Evolutionary conservation across 2,329 filamentous ascomycete genomes (phyloP).

Genomic region (Aspergillus glaucus): DNA sequence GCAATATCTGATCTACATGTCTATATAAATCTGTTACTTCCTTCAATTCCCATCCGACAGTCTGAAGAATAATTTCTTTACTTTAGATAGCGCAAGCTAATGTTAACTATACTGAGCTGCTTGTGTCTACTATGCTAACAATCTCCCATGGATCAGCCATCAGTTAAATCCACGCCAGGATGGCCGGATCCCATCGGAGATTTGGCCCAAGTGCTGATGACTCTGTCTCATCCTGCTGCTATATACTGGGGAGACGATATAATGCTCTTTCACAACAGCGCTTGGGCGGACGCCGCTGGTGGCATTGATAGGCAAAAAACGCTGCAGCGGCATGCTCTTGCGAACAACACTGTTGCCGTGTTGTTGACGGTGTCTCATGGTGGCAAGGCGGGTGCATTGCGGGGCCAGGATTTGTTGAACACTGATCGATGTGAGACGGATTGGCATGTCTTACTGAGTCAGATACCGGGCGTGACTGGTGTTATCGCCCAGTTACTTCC

Average conservation of each 20-base stretch:
- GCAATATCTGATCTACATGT: too few relatives aligned
- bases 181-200: neutral
- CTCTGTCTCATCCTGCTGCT: neutral
- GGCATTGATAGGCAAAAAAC: neutral
- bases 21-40: too few relatives aligned
- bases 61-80: neutral
- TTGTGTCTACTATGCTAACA: neutral
- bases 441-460: neutral
- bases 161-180: neutral
- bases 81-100: neutral
- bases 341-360: neutral
- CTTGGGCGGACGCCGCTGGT: neutral
- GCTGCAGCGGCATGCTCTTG: neutral
- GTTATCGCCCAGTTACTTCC: neutral
- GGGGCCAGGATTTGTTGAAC: neutral
- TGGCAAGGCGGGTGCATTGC: neutral
- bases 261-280: neutral
- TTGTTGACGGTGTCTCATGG: neutral
- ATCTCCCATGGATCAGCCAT: neutral
- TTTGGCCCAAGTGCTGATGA: neutral
- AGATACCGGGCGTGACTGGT: neutral
- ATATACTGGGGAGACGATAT: neutral
- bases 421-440: neutral
- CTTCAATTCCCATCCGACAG: neutral
- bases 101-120: neutral